Percentiles rank a stretch among this genome's conserved stretches.
These are phyloP conservation scores for Ilex aquifolium DNA, from an alignment of 257 asterid genomes.

Conservation along the genomic window DNA sequence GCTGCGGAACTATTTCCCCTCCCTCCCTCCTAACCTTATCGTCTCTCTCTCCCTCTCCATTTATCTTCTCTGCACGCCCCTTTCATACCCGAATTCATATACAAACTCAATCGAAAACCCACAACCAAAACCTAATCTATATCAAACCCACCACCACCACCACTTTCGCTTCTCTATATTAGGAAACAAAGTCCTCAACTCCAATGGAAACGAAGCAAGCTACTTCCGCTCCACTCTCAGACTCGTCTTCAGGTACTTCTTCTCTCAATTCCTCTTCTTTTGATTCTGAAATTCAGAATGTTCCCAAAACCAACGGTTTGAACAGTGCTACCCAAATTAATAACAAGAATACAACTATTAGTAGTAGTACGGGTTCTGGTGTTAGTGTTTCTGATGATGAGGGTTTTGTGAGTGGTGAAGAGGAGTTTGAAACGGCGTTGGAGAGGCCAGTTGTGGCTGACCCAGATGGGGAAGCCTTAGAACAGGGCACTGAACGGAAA, in stretches of 20 bases:
- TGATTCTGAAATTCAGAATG: slow-evolving; percentile 16
- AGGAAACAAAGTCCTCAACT: slow-evolving; percentile 32
- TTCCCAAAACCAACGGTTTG: slow-evolving; percentile 14
- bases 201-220: slow-evolving; percentile 50
- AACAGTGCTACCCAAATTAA: slow-evolving; percentile 1
- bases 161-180: slow-evolving; percentile 6
- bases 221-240: slow-evolving; percentile 29
- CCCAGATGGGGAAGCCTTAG: slow-evolving; percentile 13
- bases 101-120: background rate
- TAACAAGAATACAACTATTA: slow-evolving; percentile 14
- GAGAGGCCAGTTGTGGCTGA: slow-evolving; percentile 23
- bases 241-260: slow-evolving; percentile 25
- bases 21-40: background rate
- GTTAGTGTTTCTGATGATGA: slow-evolving; percentile 37
- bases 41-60: background rate
- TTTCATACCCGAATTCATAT: background rate
- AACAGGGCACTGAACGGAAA: slow-evolving; percentile 10
- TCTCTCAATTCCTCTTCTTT: slow-evolving; percentile 9
- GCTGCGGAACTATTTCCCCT: background rate
- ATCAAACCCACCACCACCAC: slow-evolving; percentile 4
- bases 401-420: slow-evolving; percentile 53
- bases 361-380: slow-evolving; percentile 17
- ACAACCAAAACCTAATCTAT: background rate
- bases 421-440: slow-evolving; percentile 46
- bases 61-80: background rate